Evolutionary conservation across 148 eudicot species (phyloP), one percentile per base, ranked within the genome.

Genomic region (Camellia sinensis): DNA sequence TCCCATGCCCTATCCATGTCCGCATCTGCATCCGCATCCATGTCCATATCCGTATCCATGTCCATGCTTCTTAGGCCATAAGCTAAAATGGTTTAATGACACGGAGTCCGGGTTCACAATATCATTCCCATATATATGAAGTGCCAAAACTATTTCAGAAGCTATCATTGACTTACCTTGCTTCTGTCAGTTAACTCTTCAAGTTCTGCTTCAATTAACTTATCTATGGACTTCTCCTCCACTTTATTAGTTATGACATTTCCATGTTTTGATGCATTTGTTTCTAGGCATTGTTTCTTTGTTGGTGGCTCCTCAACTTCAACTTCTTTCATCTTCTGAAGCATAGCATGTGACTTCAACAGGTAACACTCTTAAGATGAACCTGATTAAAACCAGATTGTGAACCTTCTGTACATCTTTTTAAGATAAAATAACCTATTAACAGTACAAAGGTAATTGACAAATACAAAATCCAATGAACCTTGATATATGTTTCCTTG

Each of bases 401-500:
- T 5, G 21, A 71, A 77, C 21, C 65, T 71, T 62, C 14, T 62
- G 53, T 21, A 21, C 53, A 78, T 65, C 17, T 5, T 74, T 74
- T 74, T 76, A 82, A 87, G 52, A 48, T 5, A 48, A 7, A 66
- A 44, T 0, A 52, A 22, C 63, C 73, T 10, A 78, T 40, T 54
- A 7, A 64, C n/a, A n/a, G n/a, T n/a, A n/a, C n/a, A n/a, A n/a
- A n/a, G n/a, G n/a, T n/a, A n/a, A n/a, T n/a, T n/a, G n/a, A n/a
- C n/a, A n/a, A n/a, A n/a, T 53, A 19, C 60, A 18, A 50, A 64
- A 53, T 12, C 7, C 3, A 48, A 57, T 56, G 67, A 81, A 96
- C 99, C 99, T 96, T 71, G 99, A 91, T 76, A 93, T 86, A 70
- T 96, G 97, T 75, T 89, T 96, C 92, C 81, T 91, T 53, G 98